phyloP scores from a whole-genome alignment of 352 stramenopile species.

The Phytophthora nicotianae region DNA sequence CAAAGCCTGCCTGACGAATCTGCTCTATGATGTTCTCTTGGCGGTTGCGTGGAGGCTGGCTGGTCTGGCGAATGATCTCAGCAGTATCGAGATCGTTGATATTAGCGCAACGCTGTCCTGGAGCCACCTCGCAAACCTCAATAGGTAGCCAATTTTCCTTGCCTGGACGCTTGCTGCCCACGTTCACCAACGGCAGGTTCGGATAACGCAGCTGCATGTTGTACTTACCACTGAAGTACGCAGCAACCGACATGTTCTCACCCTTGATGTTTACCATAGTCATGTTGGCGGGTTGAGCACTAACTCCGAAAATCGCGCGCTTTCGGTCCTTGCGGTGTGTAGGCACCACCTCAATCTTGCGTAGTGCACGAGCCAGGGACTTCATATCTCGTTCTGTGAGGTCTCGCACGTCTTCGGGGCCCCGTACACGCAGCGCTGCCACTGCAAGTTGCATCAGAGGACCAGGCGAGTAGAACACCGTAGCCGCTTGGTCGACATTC shows the following conservation, averaged over 20 bases:
- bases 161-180: constrained; percentile 50
- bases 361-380: constrained; percentile 39
- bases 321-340: constrained; percentile 70
- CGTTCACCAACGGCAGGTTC: constrained; percentile 70
- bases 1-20: constrained; percentile 63
- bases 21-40: constrained; percentile 63
- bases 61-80: constrained; percentile 78
- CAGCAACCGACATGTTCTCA: constrained; percentile 43
- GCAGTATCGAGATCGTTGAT: constrained; percentile 83
- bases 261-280: constrained; percentile 63
- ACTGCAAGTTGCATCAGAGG: constrained; percentile 53
- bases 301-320: constrained; percentile 55
- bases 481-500: constrained; percentile 74
- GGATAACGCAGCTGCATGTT: constrained; percentile 58
- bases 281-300: constrained; percentile 23
- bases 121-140: constrained; percentile 74
- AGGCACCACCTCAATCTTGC: constrained; percentile 55
- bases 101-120: constrained; percentile 68
- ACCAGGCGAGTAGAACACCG: constrained; percentile 63
- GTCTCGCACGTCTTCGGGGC: constrained; percentile 34
- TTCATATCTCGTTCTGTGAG: constrained; percentile 46
- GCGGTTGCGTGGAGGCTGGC: constrained; percentile 48
- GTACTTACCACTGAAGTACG: constrained; percentile 66
- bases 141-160: constrained; percentile 71
- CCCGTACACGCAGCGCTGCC: constrained; percentile 37